These are phyloP conservation scores for Alternaria burnsii DNA, from an alignment of 2,329 filamentous ascomycete genomes.

Conservation along the genomic window DNA sequence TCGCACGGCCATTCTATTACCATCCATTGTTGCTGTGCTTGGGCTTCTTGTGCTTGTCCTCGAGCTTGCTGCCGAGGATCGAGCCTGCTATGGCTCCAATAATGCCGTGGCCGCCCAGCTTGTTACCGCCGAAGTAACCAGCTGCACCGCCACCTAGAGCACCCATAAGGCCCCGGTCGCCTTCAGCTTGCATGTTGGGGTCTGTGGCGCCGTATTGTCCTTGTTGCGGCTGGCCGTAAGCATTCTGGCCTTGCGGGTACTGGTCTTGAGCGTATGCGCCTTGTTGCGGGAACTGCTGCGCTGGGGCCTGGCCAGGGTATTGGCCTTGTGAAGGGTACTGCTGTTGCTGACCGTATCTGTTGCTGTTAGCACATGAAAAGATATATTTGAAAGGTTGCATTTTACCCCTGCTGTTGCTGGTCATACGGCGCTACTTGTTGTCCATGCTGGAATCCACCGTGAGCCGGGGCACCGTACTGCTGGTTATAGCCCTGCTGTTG, in stretches of 20 bases:
- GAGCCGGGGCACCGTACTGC: slow-evolving; percentile 57
- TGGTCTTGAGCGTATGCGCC: slow-evolving; percentile 51
- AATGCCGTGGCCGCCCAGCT: slow-evolving; percentile 64
- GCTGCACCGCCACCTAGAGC: slow-evolving; percentile 65
- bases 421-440: slow-evolving; percentile 46
- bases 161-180: slow-evolving; percentile 66
- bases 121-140: slow-evolving; percentile 64
- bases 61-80: slow-evolving; percentile 63
- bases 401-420: slow-evolving; percentile 50
- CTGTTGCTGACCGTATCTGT: slow-evolving; percentile 37
- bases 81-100: slow-evolving; percentile 67
- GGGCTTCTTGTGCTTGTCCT: slow-evolving; percentile 62
- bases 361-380: slow-evolving; percentile 14
- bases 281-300: slow-evolving; percentile 53
- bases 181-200: slow-evolving; percentile 58
- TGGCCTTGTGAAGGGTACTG: slow-evolving; percentile 28
- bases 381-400: no score
- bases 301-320: slow-evolving; percentile 44
- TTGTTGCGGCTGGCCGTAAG: slow-evolving; percentile 45
- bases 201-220: slow-evolving; percentile 54
- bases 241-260: slow-evolving; percentile 44
- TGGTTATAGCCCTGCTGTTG: slow-evolving; percentile 43
- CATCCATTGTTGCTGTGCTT: slow-evolving; percentile 28
- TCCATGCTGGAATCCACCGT: slow-evolving; percentile 61
- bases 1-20: slow-evolving; percentile 9